Evolutionary conservation across 2,329 filamentous ascomycete genomes (phyloP).

Genomic region (Clarireedia paspali): DNA sequence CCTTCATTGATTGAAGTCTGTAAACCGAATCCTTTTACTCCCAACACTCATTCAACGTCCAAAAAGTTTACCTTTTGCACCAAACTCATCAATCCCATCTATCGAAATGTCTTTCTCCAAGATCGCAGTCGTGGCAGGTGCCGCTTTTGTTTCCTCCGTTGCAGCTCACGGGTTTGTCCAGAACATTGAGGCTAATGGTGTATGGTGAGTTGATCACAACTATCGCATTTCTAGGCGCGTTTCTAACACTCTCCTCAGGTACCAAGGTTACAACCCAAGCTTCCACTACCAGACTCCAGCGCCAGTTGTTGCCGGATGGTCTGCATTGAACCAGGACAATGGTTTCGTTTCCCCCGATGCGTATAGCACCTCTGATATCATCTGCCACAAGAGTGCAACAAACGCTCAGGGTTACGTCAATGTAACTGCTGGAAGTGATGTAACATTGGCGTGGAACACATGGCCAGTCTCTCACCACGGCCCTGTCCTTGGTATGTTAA

Average conservation of each 20-base stretch:
- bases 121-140: slow-evolving; percentile 4
- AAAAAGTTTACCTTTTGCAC: not conserved
- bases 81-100: not conserved
- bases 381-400: slow-evolving; percentile 40
- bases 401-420: slow-evolving; percentile 35
- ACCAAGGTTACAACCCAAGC: slow-evolving; percentile 4
- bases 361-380: slow-evolving; percentile 37
- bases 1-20: slow-evolving; percentile 10
- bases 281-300: slow-evolving; percentile 12
- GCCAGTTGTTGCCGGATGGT: slow-evolving; percentile 47
- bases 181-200: slow-evolving; percentile 1
- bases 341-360: slow-evolving; percentile 42
- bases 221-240: too few species aligned
- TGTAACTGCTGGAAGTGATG: slow-evolving; percentile 37
- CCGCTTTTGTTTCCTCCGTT: slow-evolving; percentile 2
- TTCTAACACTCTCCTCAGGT: not conserved
- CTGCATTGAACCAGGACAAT: slow-evolving; percentile 38
- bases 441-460: slow-evolving; percentile 41
- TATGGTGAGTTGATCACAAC: not conserved
- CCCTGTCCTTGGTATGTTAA: slow-evolving; percentile 18
- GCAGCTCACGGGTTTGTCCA: slow-evolving; percentile 4
- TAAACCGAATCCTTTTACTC: not conserved
- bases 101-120: slow-evolving; percentile 9
- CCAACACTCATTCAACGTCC: not conserved
- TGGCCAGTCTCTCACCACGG: slow-evolving; percentile 43